Conservation (phyloP, 441 rosid species). For the Eutrema salsugineum region DNA sequence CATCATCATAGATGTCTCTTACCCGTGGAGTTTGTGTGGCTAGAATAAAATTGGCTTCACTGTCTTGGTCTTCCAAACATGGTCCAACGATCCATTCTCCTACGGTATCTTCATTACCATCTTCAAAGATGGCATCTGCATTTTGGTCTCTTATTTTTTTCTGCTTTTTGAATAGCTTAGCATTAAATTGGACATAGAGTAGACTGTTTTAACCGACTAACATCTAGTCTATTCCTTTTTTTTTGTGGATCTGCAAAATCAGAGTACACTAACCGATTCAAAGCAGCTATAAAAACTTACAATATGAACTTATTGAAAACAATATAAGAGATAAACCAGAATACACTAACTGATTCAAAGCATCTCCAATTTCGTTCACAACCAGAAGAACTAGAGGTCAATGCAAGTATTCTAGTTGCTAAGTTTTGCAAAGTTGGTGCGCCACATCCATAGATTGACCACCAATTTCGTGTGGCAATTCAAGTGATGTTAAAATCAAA, state of each 20-base stretch:
- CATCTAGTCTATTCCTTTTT: background rate
- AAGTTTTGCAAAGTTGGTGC: background rate
- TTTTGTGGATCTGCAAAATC: background rate
- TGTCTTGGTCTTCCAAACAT: too few relatives aligned
- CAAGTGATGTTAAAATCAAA: too few relatives aligned
- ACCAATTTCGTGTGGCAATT: background rate
- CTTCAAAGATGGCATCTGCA: background rate
- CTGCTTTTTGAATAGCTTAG: background rate
- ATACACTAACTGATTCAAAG: background rate
- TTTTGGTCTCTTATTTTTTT: background rate
- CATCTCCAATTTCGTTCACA: background rate
- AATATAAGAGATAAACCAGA: too few relatives aligned
- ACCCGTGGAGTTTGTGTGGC: too few relatives aligned
- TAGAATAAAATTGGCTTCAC: rapidly evolving
- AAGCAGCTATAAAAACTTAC: too few relatives aligned
- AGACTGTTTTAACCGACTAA: background rate
- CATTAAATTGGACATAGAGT: background rate
- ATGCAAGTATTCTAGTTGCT: background rate
- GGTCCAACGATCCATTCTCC: background rate
- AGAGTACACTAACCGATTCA: too few relatives aligned
- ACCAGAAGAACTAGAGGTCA: background rate
- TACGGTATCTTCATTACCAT: background rate
- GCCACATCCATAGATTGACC: background rate
- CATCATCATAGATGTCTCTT: too few relatives aligned
- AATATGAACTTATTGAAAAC: background rate